Evolutionary conservation across 176 grass and related monocot species (phyloP).

Genomic region (Ensete glaucum): DNA sequence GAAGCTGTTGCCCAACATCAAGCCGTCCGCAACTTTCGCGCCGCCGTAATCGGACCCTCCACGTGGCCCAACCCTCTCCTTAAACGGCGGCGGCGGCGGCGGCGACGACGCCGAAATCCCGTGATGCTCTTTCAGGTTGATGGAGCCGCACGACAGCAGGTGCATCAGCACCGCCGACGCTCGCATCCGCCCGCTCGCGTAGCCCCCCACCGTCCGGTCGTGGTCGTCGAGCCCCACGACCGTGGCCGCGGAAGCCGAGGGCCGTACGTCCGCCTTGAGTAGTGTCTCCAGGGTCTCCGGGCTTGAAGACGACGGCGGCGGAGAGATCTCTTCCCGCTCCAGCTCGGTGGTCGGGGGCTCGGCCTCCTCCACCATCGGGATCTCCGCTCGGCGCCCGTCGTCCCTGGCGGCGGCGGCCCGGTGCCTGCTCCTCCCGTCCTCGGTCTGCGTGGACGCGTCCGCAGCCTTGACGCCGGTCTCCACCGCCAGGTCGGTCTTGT

Average conservation of each 20-base stretch:
- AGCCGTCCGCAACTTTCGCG: constrained; percentile 18
- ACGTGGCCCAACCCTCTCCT: constrained; percentile 3
- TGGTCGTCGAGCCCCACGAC: background rate
- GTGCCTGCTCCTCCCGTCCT: constrained; percentile 22
- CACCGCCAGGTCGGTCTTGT: constrained; percentile 15
- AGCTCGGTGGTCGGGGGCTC: constrained; percentile 30
- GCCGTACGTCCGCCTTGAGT: constrained; percentile 33
- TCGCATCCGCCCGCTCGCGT: constrained; percentile 44
- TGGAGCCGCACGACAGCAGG: constrained; percentile 67
- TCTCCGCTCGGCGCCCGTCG: background rate
- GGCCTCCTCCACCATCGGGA: background rate
- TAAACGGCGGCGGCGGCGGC: background rate
- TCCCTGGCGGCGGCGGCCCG: background rate
- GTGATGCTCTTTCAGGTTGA: constrained; percentile 17
- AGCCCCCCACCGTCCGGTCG: constrained; percentile 18
- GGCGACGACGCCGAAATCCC: background rate
- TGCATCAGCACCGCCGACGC: constrained; percentile 66
- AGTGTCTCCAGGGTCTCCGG: constrained; percentile 47
- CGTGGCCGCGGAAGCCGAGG: constrained; percentile 4
- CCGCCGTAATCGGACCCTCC: constrained; percentile 28
- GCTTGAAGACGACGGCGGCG: constrained; percentile 58
- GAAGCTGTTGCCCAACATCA: constrained; percentile 9
- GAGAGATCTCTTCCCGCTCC: constrained; percentile 53
- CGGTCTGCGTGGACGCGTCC: constrained; percentile 51
- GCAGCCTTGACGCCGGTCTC: constrained; percentile 21